Conservation (phyloP, 164 flowering plant species). For the Stephania yunnanensis region DNA sequence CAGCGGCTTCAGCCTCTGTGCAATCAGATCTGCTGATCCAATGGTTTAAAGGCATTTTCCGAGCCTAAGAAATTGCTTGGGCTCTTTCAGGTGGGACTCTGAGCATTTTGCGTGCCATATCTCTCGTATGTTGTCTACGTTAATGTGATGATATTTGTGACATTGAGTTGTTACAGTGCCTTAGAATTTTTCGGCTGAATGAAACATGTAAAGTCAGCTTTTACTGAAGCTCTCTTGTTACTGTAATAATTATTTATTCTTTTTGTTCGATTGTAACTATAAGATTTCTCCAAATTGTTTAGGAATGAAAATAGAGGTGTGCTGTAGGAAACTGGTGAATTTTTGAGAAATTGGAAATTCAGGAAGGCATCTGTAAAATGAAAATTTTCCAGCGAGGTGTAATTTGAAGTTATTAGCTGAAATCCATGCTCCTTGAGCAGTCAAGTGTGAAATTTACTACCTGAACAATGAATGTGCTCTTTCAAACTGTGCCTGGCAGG, state of each 20-base stretch:
- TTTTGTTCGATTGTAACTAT: not conserved
- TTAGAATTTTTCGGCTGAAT: not conserved
- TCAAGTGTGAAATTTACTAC: not conserved
- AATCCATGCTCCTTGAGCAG: not conserved
- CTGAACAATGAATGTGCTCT: not conserved
- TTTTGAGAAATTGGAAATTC: not conserved
- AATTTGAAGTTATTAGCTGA: not conserved
- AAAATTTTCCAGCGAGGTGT: not conserved
- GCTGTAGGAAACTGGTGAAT: not conserved
- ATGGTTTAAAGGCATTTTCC: not conserved
- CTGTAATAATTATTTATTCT: not conserved
- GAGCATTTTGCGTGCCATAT: not conserved
- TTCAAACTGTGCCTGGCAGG: not conserved
- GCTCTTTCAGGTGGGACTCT: not conserved
- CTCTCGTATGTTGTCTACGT: not conserved
- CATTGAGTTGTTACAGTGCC: not conserved
- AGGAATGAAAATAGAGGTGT: not conserved
- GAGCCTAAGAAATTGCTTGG: not conserved
- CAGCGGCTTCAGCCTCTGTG: conserved; percentile 1
- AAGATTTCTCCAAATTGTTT: not conserved
- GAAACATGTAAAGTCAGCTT: not conserved
- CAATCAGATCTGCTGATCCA: not conserved
- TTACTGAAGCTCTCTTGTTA: not conserved
- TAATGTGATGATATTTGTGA: not conserved
- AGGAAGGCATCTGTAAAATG: not conserved